Percentiles rank a stretch among this genome's conserved stretches.
Conservation (phyloP, 73 alveolate species). For the Paramecium octaurelia region DNA sequence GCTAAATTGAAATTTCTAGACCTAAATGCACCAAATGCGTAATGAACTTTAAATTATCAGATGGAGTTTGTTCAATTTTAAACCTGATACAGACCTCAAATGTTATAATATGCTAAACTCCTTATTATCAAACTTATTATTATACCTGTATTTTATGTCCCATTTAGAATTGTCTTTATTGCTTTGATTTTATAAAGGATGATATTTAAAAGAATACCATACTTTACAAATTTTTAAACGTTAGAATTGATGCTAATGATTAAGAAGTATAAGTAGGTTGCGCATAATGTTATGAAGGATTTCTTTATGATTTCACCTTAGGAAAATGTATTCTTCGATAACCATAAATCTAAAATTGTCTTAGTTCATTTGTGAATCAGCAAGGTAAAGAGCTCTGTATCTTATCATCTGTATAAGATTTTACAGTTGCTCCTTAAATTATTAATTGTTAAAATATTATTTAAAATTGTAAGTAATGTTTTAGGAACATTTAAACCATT, state of each 20-base stretch:
- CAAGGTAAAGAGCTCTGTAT: neutral
- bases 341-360: neutral
- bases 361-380: neutral
- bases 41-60: neutral
- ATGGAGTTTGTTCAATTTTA: neutral
- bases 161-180: neutral
- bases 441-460: neutral
- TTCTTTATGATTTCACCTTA: neutral
- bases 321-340: neutral
- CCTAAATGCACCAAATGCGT: neutral
- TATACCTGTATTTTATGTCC: neutral
- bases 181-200: neutral
- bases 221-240: neutral
- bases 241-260: neutral
- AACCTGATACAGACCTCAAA: neutral
- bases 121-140: neutral
- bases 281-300: neutral
- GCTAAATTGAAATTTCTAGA: neutral
- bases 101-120: neutral
- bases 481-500: neutral
- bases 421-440: neutral
- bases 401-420: neutral
- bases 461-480: neutral
- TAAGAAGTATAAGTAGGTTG: neutral
- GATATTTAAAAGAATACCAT: neutral